These are phyloP conservation scores for Globisporangium abappressorium DNA, from an alignment of 352 stramenopile genomes.

Conservation along the genomic window DNA sequence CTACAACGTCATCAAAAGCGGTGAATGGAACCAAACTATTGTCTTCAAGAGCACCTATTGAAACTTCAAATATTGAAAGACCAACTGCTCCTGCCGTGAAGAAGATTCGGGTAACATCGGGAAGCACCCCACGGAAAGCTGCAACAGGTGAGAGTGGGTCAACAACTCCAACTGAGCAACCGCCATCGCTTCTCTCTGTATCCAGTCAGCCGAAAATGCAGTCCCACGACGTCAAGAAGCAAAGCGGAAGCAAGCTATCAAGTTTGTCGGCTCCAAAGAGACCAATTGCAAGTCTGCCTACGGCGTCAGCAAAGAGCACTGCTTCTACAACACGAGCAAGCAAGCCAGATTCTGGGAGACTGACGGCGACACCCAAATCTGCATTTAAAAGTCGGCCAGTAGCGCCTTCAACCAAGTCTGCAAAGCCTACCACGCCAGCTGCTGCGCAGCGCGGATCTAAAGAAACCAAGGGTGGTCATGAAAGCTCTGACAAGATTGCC, in stretches of 20 bases:
- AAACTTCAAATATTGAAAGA: background rate
- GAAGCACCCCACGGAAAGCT: background rate
- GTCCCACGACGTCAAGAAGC: slow-evolving; percentile 3
- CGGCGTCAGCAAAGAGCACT: background rate
- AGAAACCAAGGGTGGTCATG: background rate
- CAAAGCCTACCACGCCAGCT: background rate
- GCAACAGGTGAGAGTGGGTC: background rate
- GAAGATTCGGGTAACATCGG: slow-evolving; percentile 1
- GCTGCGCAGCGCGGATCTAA: no score
- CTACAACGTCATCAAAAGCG: slow-evolving; percentile 1
- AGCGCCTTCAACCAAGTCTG: slow-evolving; percentile 1
- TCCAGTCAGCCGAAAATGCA: slow-evolving; percentile 7
- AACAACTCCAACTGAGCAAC: background rate
- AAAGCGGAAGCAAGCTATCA: slow-evolving; percentile 11
- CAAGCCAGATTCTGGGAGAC: slow-evolving; percentile 6
- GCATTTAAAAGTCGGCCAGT: slow-evolving; percentile 5
- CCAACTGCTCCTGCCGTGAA: background rate
- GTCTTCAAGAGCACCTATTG: background rate
- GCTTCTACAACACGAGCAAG: background rate
- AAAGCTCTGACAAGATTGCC: background rate
- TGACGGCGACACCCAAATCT: slow-evolving; percentile 4
- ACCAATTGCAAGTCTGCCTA: background rate
- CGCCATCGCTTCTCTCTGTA: background rate
- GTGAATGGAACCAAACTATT: background rate
- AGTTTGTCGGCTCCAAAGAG: slow-evolving; percentile 1